Conservation (phyloP, 2,329 filamentous ascomycete genomes). For the Colletotrichum tamarilloi region DNA sequence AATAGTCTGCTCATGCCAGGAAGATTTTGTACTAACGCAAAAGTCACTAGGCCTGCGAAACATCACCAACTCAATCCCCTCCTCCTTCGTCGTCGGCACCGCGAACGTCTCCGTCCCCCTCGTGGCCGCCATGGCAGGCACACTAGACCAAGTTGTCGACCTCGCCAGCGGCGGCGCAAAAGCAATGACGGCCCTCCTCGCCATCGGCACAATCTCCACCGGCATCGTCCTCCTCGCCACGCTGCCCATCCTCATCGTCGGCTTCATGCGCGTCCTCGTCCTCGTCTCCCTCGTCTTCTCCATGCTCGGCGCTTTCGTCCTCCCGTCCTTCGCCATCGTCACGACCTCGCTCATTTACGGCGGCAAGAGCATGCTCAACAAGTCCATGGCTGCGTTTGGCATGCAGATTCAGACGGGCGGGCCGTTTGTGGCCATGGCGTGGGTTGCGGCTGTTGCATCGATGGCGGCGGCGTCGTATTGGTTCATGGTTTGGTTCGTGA, state of each 20-base stretch:
- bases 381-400: conserved; percentile 29
- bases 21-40: background rate
- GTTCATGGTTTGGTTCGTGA: conserved; percentile 41
- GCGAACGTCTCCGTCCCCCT: conserved; percentile 40
- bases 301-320: conserved; percentile 12
- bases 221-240: conserved; percentile 37
- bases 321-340: conserved; percentile 34
- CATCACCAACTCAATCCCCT: conserved; percentile 39
- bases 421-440: conserved; percentile 36
- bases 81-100: conserved; percentile 36
- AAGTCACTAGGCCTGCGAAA: conserved; percentile 34
- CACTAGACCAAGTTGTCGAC: conserved; percentile 31
- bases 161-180: conserved; percentile 35
- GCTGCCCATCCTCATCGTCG: conserved; percentile 31
- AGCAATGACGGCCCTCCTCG: conserved; percentile 36
- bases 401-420: conserved; percentile 32
- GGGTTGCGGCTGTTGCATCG: conserved; percentile 35
- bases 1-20: too few relatives aligned
- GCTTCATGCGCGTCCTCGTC: conserved; percentile 30
- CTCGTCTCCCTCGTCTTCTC: conserved; percentile 31
- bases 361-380: conserved; percentile 20
- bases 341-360: conserved; percentile 34
- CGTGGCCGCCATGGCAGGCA: conserved; percentile 32
- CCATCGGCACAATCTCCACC: conserved; percentile 31
- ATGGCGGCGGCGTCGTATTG: conserved; percentile 33